Percentiles rank a stretch among this genome's conserved stretches.
Conservation (phyloP, 2,329 filamentous ascomycete genomes). For the Apiospora pterosperma region DNA sequence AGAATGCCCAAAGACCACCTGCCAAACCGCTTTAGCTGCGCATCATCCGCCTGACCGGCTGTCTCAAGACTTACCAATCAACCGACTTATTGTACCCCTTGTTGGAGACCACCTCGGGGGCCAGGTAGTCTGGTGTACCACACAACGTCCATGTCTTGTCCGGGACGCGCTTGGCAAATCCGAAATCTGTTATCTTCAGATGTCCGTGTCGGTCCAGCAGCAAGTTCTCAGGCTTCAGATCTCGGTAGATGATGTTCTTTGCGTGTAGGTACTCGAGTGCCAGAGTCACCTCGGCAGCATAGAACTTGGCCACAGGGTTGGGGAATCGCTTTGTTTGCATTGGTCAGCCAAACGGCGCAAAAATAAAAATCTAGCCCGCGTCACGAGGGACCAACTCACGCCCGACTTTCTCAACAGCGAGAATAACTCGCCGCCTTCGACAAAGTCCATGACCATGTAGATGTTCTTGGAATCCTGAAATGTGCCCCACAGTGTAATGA, state of each 20-base stretch:
- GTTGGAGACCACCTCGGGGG: constrained; percentile 96
- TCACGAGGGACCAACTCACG: constrained; percentile 44
- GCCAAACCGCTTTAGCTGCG: background rate
- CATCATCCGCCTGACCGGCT: background rate
- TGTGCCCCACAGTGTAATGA: constrained; percentile 97
- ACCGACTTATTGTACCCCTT: constrained; percentile 99
- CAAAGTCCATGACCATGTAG: constrained; percentile 99
- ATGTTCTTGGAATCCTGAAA: constrained; percentile 94
- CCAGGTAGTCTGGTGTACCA: constrained; percentile 95
- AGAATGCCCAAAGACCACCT: constrained; percentile 99
- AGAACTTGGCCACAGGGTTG: constrained; percentile 98
- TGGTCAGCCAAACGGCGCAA: constrained; percentile 1
- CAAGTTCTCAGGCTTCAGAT: constrained; percentile 93
- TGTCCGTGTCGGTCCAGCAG: constrained; percentile 90
- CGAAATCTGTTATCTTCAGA: constrained; percentile 97
- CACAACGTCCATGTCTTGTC: constrained; percentile 99
- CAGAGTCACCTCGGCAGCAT: constrained; percentile 93
- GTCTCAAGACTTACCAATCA: constrained; percentile 70
- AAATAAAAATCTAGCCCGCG: no score
- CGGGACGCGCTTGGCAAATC: constrained; percentile 95
- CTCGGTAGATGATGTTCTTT: constrained; percentile 95
- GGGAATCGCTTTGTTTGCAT: constrained; percentile 72
- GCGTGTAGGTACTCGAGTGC: constrained; percentile 94
- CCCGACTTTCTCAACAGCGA: constrained; percentile 93
- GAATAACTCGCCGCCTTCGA: constrained; percentile 96